Evolutionary conservation across 2,329 filamentous ascomycete species (phyloP).

Genomic region (Penicillium sp.): DNA sequence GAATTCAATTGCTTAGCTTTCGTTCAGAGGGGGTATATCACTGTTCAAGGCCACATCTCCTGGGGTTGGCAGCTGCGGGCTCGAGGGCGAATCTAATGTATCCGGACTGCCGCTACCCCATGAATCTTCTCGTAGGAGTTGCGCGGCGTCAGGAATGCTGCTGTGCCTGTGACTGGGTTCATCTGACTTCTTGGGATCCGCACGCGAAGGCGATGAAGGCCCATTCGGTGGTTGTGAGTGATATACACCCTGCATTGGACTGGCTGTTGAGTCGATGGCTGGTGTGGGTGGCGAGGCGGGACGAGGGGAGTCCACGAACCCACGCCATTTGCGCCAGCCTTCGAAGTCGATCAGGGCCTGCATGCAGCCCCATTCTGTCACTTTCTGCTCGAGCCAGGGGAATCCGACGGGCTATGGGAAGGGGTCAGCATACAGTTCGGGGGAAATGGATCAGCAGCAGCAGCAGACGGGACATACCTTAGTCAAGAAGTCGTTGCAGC

Average conservation of each 20-base stretch:
- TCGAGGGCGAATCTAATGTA: slow-evolving; percentile 27
- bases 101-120: slow-evolving; percentile 33
- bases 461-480: slow-evolving; percentile 60
- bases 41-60: neutral
- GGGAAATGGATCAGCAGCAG: too few species aligned
- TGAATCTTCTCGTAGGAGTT: slow-evolving; percentile 27
- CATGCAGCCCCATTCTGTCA: slow-evolving; percentile 99
- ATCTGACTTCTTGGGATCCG: slow-evolving; percentile 13
- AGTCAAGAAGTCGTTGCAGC: slow-evolving; percentile 96
- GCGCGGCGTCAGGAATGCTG: slow-evolving; percentile 10
- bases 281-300: slow-evolving; percentile 21
- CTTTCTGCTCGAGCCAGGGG: slow-evolving; percentile 93
- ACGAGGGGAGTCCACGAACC: slow-evolving; percentile 53
- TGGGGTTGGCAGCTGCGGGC: slow-evolving; percentile 6
- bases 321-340: slow-evolving; percentile 96
- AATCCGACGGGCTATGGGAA: slow-evolving; percentile 80
- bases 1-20: slow-evolving; percentile 3
- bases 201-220: slow-evolving; percentile 22
- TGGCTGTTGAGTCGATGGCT: slow-evolving; percentile 21
- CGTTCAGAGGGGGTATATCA: neutral
- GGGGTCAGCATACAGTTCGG: slow-evolving; percentile 8
- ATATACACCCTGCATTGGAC: slow-evolving; percentile 29
- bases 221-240: slow-evolving; percentile 11
- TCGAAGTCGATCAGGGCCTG: slow-evolving; percentile 98
- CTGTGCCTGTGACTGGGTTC: slow-evolving; percentile 7